Conservation (phyloP, 192 early-diverging fungal species). For the Linnemannia schmuckeri region DNA sequence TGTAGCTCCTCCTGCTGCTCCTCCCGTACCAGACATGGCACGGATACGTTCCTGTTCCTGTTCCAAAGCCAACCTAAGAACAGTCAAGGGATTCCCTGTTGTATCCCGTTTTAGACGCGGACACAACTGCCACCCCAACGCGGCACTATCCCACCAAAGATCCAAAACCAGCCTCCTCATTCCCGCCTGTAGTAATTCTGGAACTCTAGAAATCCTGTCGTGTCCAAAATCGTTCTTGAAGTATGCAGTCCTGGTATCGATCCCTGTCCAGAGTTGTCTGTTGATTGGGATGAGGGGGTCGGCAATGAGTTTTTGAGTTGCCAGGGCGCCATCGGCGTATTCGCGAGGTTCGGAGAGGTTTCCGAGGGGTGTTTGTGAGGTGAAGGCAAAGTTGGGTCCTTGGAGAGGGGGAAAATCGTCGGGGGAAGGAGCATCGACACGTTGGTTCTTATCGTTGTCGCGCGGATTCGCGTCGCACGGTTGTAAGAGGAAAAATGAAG, state of each 20-base stretch:
- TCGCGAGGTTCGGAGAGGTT: conserved; percentile 19
- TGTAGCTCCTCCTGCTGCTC: too few species aligned
- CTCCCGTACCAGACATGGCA: background rate
- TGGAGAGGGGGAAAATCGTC: conserved; percentile 16
- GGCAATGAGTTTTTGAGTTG: conserved; percentile 41
- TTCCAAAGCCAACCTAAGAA: conserved; percentile 18
- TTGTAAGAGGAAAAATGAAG: conserved; percentile 12
- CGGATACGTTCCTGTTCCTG: background rate
- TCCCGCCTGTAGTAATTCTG: conserved; percentile 42
- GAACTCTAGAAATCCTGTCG: conserved; percentile 21
- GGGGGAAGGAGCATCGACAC: conserved; percentile 41
- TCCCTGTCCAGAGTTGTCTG: conserved; percentile 36
- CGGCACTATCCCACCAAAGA: conserved; percentile 45
- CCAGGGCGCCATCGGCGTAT: conserved; percentile 39
- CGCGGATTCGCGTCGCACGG: conserved; percentile 18
- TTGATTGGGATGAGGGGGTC: conserved; percentile 34
- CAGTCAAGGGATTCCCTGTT: background rate
- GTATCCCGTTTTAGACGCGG: conserved; percentile 29
- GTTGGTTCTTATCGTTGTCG: conserved; percentile 23
- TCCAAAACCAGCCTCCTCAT: conserved; percentile 45
- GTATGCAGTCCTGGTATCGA: conserved; percentile 42
- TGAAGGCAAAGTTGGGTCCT: conserved; percentile 34
- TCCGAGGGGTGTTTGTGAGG: conserved; percentile 34
- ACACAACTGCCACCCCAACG: conserved; percentile 44
- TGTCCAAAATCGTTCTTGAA: conserved; percentile 37